Conservation (phyloP, 768 basidiomycete species). For the Phaffia tasmanica region DNA sequence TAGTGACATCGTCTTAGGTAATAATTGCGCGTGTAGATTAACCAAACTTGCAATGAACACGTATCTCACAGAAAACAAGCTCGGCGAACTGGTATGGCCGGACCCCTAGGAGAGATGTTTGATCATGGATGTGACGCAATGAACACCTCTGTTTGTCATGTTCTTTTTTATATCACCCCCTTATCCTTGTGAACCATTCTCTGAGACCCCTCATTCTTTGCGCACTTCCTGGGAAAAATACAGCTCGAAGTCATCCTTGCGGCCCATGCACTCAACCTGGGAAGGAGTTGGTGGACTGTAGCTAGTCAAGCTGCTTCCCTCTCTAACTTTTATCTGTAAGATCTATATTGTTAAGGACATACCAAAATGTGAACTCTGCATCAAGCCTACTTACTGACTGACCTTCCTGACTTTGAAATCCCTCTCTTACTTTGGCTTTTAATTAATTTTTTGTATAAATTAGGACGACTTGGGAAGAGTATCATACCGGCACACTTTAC, state of each 20-base stretch:
- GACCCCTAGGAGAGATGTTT: constrained; percentile 94
- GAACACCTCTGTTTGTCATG: constrained; percentile 67
- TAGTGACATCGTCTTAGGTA: background rate
- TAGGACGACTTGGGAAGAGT: constrained; percentile 27
- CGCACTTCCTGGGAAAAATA: too few species aligned
- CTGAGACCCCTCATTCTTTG: background rate
- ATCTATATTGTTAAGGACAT: constrained; percentile 10
- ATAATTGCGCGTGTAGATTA: background rate
- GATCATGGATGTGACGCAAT: constrained; percentile 95
- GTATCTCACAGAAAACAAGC: constrained; percentile 68
- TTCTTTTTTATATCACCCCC: background rate
- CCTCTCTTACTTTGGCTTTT: background rate
- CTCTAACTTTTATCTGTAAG: constrained; percentile 59
- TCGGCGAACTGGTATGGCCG: constrained; percentile 89
- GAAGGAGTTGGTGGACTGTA: constrained; percentile 95
- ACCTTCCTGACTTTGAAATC: background rate
- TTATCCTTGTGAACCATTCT: too few species aligned
- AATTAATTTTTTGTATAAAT: too few species aligned
- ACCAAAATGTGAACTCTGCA: background rate
- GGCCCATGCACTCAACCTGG: constrained; percentile 74
- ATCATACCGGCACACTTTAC: constrained; percentile 57
- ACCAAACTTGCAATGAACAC: constrained; percentile 7
- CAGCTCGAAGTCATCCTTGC: constrained; percentile 80
- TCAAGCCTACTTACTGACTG: background rate
- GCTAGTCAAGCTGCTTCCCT: constrained; percentile 65